Evolutionary conservation across 179 eudicot genomes (phyloP).

Genomic region (Beta corolliflora): DNA sequence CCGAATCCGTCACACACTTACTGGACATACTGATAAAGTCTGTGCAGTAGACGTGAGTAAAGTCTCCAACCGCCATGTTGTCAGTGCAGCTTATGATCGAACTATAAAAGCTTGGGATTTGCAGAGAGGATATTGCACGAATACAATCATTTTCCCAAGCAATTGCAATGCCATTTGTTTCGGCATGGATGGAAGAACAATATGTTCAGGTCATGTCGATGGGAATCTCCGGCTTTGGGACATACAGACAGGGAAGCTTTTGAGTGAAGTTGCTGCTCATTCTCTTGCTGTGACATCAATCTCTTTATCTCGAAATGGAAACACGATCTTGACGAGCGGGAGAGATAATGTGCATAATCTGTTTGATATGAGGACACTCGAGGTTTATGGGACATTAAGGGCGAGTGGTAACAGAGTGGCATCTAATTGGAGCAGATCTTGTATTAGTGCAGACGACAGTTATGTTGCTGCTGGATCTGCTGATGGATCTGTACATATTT

Average conservation of each 20-base stretch:
- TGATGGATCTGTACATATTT: slow-evolving; percentile 79
- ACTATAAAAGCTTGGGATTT: slow-evolving; percentile 95
- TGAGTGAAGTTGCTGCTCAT: slow-evolving; percentile 89
- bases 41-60: slow-evolving; percentile 93
- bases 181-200: slow-evolving; percentile 78
- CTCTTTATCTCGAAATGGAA: slow-evolving; percentile 75
- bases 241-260: slow-evolving; percentile 72
- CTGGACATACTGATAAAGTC: slow-evolving; percentile 90
- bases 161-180: slow-evolving; percentile 82
- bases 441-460: slow-evolving; percentile 85
- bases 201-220: slow-evolving; percentile 89
- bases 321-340: slow-evolving; percentile 77
- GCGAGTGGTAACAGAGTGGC: slow-evolving; percentile 75
- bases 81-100: slow-evolving; percentile 87
- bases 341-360: slow-evolving; percentile 90
- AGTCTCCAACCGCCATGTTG: slow-evolving; percentile 67
- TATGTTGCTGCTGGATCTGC: slow-evolving; percentile 96
- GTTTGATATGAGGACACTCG: slow-evolving; percentile 77
- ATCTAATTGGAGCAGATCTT: slow-evolving; percentile 95
- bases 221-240: slow-evolving; percentile 95
- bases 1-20: slow-evolving; percentile 78
- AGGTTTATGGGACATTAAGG: slow-evolving; percentile 75
- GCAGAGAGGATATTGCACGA: slow-evolving; percentile 76
- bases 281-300: slow-evolving; percentile 77
- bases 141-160: slow-evolving; percentile 77